Percentiles rank a stretch among this genome's conserved stretches.
Evolutionary conservation across 1,284 basidiomycete genomes (phyloP).

Genomic region (Rhizoctonia solani): DNA sequence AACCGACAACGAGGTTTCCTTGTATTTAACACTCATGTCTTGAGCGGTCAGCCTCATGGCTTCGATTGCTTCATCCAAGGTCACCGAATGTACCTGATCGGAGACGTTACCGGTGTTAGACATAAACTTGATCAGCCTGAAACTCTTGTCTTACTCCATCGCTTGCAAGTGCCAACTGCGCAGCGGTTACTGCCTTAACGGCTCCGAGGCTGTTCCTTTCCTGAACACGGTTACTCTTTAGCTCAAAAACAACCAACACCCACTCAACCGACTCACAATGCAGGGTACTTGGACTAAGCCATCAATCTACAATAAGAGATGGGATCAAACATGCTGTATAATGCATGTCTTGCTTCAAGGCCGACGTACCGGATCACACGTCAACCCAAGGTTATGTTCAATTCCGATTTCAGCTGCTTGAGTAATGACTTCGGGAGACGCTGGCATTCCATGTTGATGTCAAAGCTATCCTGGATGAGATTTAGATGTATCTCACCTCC

Average conservation of each 20-base stretch:
- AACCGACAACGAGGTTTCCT: constrained; percentile 90
- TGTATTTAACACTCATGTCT: constrained; percentile 88
- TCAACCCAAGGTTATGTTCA: constrained; percentile 74
- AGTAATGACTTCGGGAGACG: constrained; percentile 69
- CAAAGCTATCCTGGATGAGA: neutral
- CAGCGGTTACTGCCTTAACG: constrained; percentile 88
- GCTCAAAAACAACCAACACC: too few species aligned
- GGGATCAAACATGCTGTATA: neutral
- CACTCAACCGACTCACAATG: constrained; percentile 79
- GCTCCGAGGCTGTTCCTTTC: constrained; percentile 88
- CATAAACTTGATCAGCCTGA: constrained; percentile 38
- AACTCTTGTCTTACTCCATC: constrained; percentile 60
- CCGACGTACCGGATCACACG: constrained; percentile 92
- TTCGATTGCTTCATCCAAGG: constrained; percentile 93
- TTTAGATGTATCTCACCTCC: constrained; percentile 61
- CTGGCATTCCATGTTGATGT: constrained; percentile 45
- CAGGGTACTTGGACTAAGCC: constrained; percentile 88
- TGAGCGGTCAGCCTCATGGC: constrained; percentile 90
- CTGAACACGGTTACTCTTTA: too few species aligned
- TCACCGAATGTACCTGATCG: constrained; percentile 65
- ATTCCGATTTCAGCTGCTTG: constrained; percentile 93
- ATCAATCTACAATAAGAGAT: constrained; percentile 23
- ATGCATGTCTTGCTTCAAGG: neutral
- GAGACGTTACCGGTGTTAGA: neutral
- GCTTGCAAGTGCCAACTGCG: constrained; percentile 91